A percentile compares a stretch with the other conserved stretches of the same genome.
Conservation (phyloP, 352 stramenopile genomes). For the Phytophthora hibernalis region DNA sequence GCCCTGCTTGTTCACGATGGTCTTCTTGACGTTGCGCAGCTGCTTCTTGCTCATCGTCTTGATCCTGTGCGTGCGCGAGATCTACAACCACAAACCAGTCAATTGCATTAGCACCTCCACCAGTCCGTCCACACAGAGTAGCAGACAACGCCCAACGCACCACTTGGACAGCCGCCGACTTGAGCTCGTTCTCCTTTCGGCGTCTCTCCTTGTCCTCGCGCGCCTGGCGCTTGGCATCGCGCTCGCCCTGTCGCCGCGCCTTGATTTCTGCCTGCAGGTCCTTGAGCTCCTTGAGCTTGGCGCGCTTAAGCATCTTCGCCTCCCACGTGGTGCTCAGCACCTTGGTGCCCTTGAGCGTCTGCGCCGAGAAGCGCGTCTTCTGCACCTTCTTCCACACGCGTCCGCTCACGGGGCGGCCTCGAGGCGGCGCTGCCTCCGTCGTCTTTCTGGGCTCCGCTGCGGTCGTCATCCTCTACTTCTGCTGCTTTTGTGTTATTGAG, state of each 20-base stretch:
- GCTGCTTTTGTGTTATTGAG: slow-evolving; percentile 34
- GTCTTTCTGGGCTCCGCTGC: slow-evolving; percentile 14
- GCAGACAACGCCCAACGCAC: slow-evolving; percentile 44
- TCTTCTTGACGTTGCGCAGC: slow-evolving; percentile 92
- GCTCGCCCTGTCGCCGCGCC: slow-evolving; percentile 67
- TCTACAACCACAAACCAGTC: slow-evolving; percentile 44
- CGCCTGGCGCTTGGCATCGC: slow-evolving; percentile 75
- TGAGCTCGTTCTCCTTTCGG: slow-evolving; percentile 91
- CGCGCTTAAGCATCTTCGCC: slow-evolving; percentile 81
- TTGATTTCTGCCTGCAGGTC: slow-evolving; percentile 87
- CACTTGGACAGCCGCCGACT: slow-evolving; percentile 88
- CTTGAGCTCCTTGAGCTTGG: slow-evolving; percentile 86
- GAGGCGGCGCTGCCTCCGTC: slow-evolving; percentile 41
- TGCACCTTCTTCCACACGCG: slow-evolving; percentile 88
- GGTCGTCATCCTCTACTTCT: slow-evolving; percentile 17
- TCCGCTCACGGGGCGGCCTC: slow-evolving; percentile 75
- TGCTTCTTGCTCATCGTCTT: slow-evolving; percentile 95
- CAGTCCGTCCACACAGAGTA: no score
- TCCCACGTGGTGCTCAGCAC: slow-evolving; percentile 90
- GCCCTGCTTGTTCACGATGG: slow-evolving; percentile 91
- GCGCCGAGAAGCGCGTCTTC: slow-evolving; percentile 78
- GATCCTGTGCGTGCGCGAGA: slow-evolving; percentile 86
- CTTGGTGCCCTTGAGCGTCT: slow-evolving; percentile 79
- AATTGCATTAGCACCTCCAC: slow-evolving; percentile 1
- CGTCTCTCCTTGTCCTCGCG: slow-evolving; percentile 90